These are phyloP conservation scores for Tilletia setariae DNA, from an alignment of 1,284 basidiomycete species.

Conservation along the genomic window DNA sequence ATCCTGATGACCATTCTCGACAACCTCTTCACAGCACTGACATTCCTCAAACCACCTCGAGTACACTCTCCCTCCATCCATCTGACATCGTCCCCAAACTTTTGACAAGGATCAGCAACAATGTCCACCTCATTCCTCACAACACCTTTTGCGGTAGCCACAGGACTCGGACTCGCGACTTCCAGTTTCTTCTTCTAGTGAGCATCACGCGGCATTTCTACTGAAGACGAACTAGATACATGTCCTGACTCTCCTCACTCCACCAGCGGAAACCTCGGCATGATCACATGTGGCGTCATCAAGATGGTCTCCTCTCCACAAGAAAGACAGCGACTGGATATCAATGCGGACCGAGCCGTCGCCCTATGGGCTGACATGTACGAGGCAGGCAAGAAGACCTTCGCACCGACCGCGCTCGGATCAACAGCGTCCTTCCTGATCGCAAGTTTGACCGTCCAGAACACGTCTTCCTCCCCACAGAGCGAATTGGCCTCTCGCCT, in stretches of 20 bases:
- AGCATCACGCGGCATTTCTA: neutral
- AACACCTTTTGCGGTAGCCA: too few relatives aligned
- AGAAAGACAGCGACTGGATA: neutral
- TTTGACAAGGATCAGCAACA: too few relatives aligned
- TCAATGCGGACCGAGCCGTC: neutral
- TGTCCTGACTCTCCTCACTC: too few relatives aligned
- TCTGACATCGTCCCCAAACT: too few relatives aligned
- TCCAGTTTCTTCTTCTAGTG: too few relatives aligned
- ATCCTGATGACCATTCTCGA: too few relatives aligned
- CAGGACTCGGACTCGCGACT: too few relatives aligned
- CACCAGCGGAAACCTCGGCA: neutral
- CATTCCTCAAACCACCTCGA: too few relatives aligned
- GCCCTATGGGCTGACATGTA: neutral
- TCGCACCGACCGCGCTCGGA: neutral
- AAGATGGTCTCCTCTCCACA: neutral
- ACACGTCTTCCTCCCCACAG: neutral
- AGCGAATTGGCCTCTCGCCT: neutral
- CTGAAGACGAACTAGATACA: too few relatives aligned
- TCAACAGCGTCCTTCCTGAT: neutral
- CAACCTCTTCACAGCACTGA: neutral
- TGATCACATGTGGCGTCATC: neutral
- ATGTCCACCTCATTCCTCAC: too few relatives aligned
- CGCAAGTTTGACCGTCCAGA: neutral
- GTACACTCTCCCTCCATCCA: too few relatives aligned
- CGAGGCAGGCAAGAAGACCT: neutral